phyloP scores from a whole-genome alignment of 306 rosid species.

The Pachyrhizus erosus region DNA sequence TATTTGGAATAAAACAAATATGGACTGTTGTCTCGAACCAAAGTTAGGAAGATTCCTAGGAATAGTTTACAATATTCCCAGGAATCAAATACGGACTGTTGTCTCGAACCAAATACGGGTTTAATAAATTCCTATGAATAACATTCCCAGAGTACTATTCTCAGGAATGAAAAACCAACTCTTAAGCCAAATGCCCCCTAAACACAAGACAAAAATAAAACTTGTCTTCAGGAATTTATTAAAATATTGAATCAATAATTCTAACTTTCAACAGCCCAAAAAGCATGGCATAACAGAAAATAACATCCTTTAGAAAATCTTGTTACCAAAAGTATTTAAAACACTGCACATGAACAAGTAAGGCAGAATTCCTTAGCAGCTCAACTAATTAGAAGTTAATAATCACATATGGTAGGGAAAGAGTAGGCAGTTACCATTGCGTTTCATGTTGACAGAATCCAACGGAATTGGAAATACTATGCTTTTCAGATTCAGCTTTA shows the following conservation, averaged over 20 bases:
- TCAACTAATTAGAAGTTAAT: slow-evolving; percentile 20
- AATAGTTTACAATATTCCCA: not conserved
- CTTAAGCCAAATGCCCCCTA: not conserved
- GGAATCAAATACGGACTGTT: slow-evolving; percentile 14
- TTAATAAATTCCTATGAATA: slow-evolving; percentile 1
- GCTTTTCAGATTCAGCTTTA: slow-evolving; percentile 42
- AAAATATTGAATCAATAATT: not conserved
- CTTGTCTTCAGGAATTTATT: not conserved
- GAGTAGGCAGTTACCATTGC: slow-evolving; percentile 53
- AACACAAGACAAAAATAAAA: not conserved
- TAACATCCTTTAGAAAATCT: not conserved
- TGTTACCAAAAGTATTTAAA: slow-evolving; percentile 16
- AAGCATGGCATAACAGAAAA: slow-evolving; percentile 21
- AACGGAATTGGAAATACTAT: slow-evolving; percentile 41
- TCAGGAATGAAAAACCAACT: slow-evolving; percentile 11
- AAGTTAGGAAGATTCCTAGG: not conserved
- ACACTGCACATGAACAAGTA: slow-evolving; percentile 27
- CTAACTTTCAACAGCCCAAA: not conserved
- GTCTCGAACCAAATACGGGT: not conserved
- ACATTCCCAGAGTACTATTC: slow-evolving; percentile 2
- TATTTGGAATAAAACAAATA: not conserved
- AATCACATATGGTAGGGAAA: not conserved
- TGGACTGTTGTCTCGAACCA: not conserved
- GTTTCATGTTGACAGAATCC: slow-evolving; percentile 30
- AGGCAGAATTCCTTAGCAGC: not conserved